phyloP scores from a whole-genome alignment of 768 basidiomycete species.

The Galerina sulciceps region DNA sequence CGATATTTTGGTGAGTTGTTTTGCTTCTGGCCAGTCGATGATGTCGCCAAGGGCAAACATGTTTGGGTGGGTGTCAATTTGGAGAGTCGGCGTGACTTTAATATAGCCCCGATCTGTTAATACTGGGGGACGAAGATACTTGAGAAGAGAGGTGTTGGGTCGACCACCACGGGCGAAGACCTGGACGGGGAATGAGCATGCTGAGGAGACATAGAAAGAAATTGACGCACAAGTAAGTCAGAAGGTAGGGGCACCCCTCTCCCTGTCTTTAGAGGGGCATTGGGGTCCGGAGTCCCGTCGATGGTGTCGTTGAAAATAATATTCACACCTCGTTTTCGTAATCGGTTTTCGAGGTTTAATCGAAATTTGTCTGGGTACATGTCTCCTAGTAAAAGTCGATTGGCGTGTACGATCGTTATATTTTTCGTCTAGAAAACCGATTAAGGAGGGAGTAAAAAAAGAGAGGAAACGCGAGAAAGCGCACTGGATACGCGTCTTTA shows the following conservation, averaged over 20 bases:
- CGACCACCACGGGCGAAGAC: constrained; percentile 43
- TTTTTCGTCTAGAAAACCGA: constrained; percentile 36
- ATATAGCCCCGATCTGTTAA: constrained; percentile 48
- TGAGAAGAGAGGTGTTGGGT: constrained; percentile 54
- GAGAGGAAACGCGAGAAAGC: constrained; percentile 29
- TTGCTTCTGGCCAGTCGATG: constrained; percentile 66
- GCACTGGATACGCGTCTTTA: constrained; percentile 43
- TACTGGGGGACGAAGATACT: constrained; percentile 40
- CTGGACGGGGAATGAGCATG: constrained; percentile 17
- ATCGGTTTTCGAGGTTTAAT: constrained; percentile 43
- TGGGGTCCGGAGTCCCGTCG: constrained; percentile 32
- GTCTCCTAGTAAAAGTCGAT: constrained; percentile 51
- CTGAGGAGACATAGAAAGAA: not conserved
- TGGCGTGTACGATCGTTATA: constrained; percentile 65
- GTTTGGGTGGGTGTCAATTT: constrained; percentile 49
- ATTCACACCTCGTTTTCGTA: constrained; percentile 48
- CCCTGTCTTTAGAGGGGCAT: constrained; percentile 22
- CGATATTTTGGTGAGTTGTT: constrained; percentile 51
- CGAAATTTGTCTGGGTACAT: constrained; percentile 60
- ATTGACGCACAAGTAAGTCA: constrained; percentile 26
- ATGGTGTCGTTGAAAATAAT: constrained; percentile 57
- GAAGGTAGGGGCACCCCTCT: constrained; percentile 27
- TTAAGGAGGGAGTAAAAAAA: not conserved
- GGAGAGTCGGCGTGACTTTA: constrained; percentile 59
- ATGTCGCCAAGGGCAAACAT: constrained; percentile 73